These are phyloP conservation scores for Tilletia setariae DNA, from an alignment of 1,284 basidiomycete species.

Conservation along the genomic window DNA sequence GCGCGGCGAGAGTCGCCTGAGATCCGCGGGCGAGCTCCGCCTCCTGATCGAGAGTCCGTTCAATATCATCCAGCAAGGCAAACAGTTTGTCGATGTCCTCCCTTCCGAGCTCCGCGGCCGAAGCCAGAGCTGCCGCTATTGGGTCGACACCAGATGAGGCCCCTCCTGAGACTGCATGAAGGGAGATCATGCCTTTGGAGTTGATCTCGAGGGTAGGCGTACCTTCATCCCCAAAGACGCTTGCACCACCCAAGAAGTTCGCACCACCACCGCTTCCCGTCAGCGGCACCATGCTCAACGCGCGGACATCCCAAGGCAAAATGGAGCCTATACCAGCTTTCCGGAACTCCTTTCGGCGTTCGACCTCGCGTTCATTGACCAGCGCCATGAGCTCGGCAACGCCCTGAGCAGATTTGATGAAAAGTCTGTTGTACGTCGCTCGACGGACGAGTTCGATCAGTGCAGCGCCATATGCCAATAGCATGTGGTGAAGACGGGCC, in stretches of 20 bases:
- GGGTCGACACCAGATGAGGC: not conserved
- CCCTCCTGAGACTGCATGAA: not conserved
- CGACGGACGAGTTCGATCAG: constrained; percentile 84
- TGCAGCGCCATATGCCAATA: constrained; percentile 88
- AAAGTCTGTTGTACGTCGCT: constrained; percentile 67
- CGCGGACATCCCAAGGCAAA: constrained; percentile 6
- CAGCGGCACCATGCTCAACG: constrained; percentile 10
- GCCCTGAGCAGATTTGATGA: constrained; percentile 40
- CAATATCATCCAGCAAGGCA: constrained; percentile 36
- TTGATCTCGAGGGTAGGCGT: constrained; percentile 48
- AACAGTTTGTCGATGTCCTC: constrained; percentile 37
- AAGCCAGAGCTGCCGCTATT: not conserved
- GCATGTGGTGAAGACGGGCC: constrained; percentile 78
- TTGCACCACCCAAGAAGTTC: not conserved
- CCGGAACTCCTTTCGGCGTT: constrained; percentile 36
- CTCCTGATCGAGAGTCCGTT: constrained; percentile 26
- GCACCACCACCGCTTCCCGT: not conserved
- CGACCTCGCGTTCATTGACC: constrained; percentile 37
- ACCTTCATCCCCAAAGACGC: constrained; percentile 27
- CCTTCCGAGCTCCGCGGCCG: constrained; percentile 28
- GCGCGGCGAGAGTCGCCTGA: not conserved
- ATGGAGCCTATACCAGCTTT: constrained; percentile 29
- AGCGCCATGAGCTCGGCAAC: constrained; percentile 53
- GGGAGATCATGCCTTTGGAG: constrained; percentile 18
- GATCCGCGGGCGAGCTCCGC: constrained; percentile 6